Conservation (phyloP, 2,329 filamentous ascomycete genomes). For the Cadophora sp. region DNA sequence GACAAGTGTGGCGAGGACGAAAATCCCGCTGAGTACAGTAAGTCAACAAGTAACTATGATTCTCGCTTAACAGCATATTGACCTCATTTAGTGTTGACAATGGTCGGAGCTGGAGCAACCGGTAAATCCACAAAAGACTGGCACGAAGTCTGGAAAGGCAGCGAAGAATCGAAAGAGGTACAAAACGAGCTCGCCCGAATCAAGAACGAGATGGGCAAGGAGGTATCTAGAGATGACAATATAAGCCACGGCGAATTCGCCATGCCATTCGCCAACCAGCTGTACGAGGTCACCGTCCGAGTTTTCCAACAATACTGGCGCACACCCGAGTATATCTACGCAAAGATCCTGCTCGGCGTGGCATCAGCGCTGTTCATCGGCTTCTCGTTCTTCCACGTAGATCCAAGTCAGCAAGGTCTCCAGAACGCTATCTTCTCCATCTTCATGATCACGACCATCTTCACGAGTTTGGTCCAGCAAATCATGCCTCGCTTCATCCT, state of each 20-base stretch:
- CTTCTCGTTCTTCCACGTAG: conserved; percentile 69
- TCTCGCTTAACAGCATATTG: conserved; percentile 39
- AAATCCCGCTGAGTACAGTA: conserved; percentile 81
- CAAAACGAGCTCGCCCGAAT: conserved; percentile 37
- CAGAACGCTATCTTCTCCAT: conserved; percentile 76
- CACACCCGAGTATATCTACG: conserved; percentile 76
- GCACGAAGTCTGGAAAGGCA: conserved; percentile 53
- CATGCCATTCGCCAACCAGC: conserved; percentile 72
- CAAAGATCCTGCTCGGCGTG: conserved; percentile 66
- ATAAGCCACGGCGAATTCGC: conserved; percentile 71
- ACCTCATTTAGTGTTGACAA: conserved; percentile 46
- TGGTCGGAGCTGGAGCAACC: conserved; percentile 65
- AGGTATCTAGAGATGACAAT: conserved; percentile 65
- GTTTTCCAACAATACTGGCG: conserved; percentile 83
- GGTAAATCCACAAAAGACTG: conserved; percentile 66
- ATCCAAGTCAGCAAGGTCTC: conserved; percentile 67
- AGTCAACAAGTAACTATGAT: conserved; percentile 54
- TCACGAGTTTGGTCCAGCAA: conserved; percentile 68
- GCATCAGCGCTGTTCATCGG: conserved; percentile 64
- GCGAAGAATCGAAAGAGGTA: conserved; percentile 43
- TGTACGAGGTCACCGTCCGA: conserved; percentile 68
- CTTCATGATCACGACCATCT: conserved; percentile 75
- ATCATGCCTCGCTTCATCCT: conserved; percentile 75
- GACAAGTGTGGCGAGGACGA: conserved; percentile 69
- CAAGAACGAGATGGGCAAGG: conserved; percentile 50